Evolutionary conservation across 768 basidiomycete genomes (phyloP), one percentile per base, ranked within the genome.

Genomic region (Pleurotus djamor): DNA sequence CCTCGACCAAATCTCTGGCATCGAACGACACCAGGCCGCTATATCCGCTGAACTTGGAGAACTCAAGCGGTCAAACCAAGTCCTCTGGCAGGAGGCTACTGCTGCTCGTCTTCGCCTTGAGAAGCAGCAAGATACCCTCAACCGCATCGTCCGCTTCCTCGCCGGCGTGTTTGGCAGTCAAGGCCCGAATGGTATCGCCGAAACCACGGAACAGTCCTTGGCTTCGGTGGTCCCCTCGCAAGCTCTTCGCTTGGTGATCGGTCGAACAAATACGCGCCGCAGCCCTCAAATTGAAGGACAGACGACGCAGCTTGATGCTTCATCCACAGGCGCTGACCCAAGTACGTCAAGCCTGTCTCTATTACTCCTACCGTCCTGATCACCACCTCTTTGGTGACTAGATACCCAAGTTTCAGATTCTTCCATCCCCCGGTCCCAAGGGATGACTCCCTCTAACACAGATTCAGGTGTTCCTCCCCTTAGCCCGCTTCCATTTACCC

Each of bases 91-190:
- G 69, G 94, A 98, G 68, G 88, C 93, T 1, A 74, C 92, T 63
- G 76, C 83, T 34, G 84, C 92, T 1, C 79, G 94, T 14, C 84
- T 88, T 63, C 82, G 86, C 58, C 88, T 95, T 66, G 87, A 93
- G 68, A 94, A 92, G 67, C 94, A 97, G 64, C 90, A 96, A 67
- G 94, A 98, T 71, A 97, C 94, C 21, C 94, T 98, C 69, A 94
- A 96, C 67, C 79, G 92, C 58, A 98, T 98, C 62, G 82, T 98
- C 62, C 89, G 93, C 59, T 98, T 98, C 73, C 74, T 98, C 58
- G 95, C 95, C 12, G 88, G 92, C 9, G 88, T 97, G 4, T 98
- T 98, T 74, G 54, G 54, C 17, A 36, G 21, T 12, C 37, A 44
- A 17, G 12, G 38, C 16, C 16, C 8, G 13, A 36, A 16, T 35